Evolutionary conservation across 768 basidiomycete species (phyloP), one percentile per base, ranked within the genome.

Genomic region (Lactarius deliciosus): DNA sequence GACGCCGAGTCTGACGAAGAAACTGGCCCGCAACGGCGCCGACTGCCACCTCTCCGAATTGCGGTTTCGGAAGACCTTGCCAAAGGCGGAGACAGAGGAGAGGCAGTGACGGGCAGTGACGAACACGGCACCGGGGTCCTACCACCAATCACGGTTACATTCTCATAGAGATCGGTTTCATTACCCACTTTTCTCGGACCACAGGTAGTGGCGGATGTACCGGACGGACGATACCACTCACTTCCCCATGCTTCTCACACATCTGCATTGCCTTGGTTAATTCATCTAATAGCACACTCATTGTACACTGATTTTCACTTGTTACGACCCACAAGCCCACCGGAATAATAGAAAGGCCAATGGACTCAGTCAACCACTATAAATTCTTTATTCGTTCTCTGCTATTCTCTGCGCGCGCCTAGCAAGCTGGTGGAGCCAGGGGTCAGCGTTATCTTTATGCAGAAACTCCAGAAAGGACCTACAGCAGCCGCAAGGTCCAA

Each of bases 401-500:
- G 64, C 60, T 22, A 65, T 60, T 18, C 57, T 81, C 74, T 93
- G 91, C 1, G 91, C 91, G 30, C 92, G 87, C 75, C 81, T 91
- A 25, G 91, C 91, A 63, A 93, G 76, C 91, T 93, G 55, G n/a
- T 57, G 43, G 55, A 64, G 63, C 25, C 36, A 28, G 22, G 34
- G 22, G 22, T 53, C 11, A 53, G 50, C 50, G 22, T 68, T 28
- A 69, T 64, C 53, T 61, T 28, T 30, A 64, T 62, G 18, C 54
- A 57, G 60, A 70, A 36, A 66, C 53, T 47, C 15, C 50, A 32
- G 57, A 63, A 38, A 18, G 65, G 59, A 82, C 90, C 81, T 71
- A 95, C 91, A 58, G 85, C 89, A 69, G 93, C 92, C 65, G 94
- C 91, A 68, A 95, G 78, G 77, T 94, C 94, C 77, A 92, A 69